phyloP scores from a whole-genome alignment of 2,329 filamentous ascomycete genomes.

The Trichoderma sp. region DNA sequence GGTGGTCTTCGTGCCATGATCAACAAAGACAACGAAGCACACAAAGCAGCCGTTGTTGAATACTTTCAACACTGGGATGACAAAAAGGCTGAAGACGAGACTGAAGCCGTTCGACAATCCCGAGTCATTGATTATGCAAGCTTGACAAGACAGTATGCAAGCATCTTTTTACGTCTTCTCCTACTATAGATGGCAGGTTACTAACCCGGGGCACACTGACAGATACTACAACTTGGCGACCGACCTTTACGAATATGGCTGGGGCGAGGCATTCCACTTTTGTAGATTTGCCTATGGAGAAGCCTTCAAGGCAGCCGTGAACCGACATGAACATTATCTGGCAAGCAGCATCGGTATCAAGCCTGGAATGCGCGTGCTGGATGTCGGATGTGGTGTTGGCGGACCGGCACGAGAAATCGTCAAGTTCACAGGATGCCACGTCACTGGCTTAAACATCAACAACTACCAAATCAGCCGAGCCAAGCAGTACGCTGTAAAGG shows the following conservation, averaged over 20 bases:
- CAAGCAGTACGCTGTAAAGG: constrained; percentile 77
- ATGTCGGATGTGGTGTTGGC: constrained; percentile 96
- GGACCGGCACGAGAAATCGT: constrained; percentile 93
- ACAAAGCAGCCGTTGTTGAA: constrained; percentile 78
- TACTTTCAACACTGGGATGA: constrained; percentile 98
- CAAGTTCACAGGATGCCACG: constrained; percentile 87
- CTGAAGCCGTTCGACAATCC: constrained; percentile 53
- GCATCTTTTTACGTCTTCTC: neutral
- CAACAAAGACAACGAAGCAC: constrained; percentile 67
- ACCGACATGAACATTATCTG: constrained; percentile 96
- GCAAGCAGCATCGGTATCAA: constrained; percentile 84
- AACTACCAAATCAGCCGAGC: constrained; percentile 98
- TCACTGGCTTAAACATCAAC: constrained; percentile 96
- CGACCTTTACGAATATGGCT: constrained; percentile 94
- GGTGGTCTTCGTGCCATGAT: constrained; percentile 78
- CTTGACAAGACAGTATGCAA: constrained; percentile 16
- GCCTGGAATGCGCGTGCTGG: constrained; percentile 84
- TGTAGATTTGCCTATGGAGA: constrained; percentile 88
- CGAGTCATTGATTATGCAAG: constrained; percentile 18
- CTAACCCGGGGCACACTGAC: constrained; percentile 21
- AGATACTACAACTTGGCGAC: constrained; percentile 98
- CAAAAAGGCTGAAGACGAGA: constrained; percentile 76
- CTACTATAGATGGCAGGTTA: neutral
- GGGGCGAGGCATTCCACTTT: constrained; percentile 97
- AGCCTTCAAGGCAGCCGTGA: constrained; percentile 85